phyloP scores from a whole-genome alignment of 805 yeast species.

The Yamadazyma takamatsuzukensis region DNA sequence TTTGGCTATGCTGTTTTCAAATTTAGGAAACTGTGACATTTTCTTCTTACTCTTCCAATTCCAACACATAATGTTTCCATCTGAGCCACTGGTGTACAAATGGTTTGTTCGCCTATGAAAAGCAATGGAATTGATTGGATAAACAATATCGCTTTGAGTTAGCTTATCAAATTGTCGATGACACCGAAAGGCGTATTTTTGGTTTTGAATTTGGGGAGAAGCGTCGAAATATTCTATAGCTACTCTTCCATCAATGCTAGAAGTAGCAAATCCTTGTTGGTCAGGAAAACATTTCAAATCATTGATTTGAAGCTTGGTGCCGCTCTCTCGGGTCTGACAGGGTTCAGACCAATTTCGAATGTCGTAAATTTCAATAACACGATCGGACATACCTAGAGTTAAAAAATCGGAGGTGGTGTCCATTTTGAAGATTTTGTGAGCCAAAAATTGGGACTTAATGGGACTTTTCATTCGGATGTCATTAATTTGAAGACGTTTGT shows the following conservation, averaged over 20 bases:
- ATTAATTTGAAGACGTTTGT: conserved; percentile 44
- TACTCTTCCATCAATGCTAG: conserved; percentile 81
- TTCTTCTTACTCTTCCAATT: conserved; percentile 43
- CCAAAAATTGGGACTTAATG: conserved; percentile 16
- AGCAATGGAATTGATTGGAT: conserved; percentile 48
- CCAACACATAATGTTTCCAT: conserved; percentile 50
- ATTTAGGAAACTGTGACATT: conserved; percentile 30
- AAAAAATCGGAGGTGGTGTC: conserved; percentile 46
- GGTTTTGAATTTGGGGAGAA: conserved; percentile 35
- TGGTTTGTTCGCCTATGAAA: conserved; percentile 36
- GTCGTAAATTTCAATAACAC: conserved; percentile 58
- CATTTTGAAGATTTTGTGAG: conserved; percentile 59
- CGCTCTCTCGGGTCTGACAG: conserved; percentile 52
- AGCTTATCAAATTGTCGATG: conserved; percentile 49
- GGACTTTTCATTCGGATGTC: conserved; percentile 33
- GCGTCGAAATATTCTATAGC: conserved; percentile 67
- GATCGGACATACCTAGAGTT: conserved; percentile 52
- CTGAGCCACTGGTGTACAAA: conserved; percentile 52
- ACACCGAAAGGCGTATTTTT: conserved; percentile 76
- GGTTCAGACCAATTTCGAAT: conserved; percentile 44
- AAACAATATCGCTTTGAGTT: conserved; percentile 47
- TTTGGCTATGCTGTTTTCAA: conserved; percentile 18
- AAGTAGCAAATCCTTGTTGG: conserved; percentile 55
- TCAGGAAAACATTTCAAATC: conserved; percentile 53
- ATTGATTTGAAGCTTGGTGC: conserved; percentile 63